Percentiles rank a stretch among this genome's conserved stretches.
Evolutionary conservation across 768 basidiomycete genomes (phyloP).

Genomic region (Kwoniella bestiolae): DNA sequence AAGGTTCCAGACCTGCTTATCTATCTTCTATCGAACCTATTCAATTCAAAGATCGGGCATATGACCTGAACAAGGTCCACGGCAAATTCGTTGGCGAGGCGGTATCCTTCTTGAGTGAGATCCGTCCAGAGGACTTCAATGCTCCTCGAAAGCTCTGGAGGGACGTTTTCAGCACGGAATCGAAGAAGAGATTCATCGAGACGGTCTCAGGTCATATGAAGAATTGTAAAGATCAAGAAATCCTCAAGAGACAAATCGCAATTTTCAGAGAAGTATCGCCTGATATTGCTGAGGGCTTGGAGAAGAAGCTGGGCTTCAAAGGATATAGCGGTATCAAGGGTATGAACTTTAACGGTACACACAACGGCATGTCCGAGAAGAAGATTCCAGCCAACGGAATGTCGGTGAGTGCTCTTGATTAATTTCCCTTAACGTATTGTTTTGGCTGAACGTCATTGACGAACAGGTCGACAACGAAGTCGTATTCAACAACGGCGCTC

Average conservation of each 20-base stretch:
- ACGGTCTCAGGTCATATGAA: constrained; percentile 59
- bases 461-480: constrained; percentile 20
- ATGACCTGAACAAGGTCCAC: constrained; percentile 58
- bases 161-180: constrained; percentile 57
- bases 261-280: constrained; percentile 82
- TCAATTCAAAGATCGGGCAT: constrained; percentile 62
- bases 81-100: constrained; percentile 77
- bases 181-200: constrained; percentile 55
- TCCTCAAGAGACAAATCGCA: constrained; percentile 54
- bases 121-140: constrained; percentile 74
- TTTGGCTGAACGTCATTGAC: no score
- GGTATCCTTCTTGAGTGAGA: constrained; percentile 62
- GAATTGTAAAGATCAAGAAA: constrained; percentile 47
- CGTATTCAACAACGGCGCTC: constrained; percentile 28
- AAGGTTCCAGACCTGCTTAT: constrained; percentile 86
- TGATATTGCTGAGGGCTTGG: constrained; percentile 73
- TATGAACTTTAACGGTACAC: constrained; percentile 48
- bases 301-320: constrained; percentile 69
- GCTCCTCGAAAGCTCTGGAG: constrained; percentile 41
- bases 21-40: constrained; percentile 75
- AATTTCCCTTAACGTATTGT: no score
- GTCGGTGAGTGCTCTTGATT: constrained; percentile 18
- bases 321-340: constrained; percentile 35
- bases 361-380: constrained; percentile 45
- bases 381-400: constrained; percentile 49